Evolutionary conservation across 306 rosid species (phyloP).

Genomic region (Malus sylvestris): DNA sequence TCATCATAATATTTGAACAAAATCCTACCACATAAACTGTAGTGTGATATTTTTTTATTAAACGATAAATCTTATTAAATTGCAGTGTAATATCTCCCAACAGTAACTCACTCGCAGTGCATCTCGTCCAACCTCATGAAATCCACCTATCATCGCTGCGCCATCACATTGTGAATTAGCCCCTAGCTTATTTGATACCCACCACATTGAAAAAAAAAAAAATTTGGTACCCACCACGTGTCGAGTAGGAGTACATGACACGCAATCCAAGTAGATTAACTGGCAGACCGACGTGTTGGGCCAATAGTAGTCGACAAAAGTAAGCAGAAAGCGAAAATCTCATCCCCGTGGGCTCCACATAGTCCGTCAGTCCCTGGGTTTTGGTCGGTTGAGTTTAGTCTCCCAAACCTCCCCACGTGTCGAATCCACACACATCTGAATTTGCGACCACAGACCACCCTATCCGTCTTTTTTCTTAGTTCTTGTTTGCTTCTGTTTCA

Average conservation of each 20-base stretch:
- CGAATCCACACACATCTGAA: constrained; percentile 17
- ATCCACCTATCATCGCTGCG: too few relatives aligned
- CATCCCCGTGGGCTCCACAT: neutral
- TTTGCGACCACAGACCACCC: constrained; percentile 3
- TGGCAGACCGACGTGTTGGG: neutral
- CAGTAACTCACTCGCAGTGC: too few relatives aligned
- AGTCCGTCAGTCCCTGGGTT: too few relatives aligned
- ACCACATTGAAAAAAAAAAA: too few relatives aligned
- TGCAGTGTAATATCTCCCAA: too few relatives aligned
- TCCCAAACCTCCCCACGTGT: constrained; percentile 43
- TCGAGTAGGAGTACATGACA: neutral
- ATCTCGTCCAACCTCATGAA: too few relatives aligned
- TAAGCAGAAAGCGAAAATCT: neutral
- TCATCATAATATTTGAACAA: too few relatives aligned
- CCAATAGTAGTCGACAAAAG: neutral
- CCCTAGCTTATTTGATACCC: neutral
- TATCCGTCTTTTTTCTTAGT: neutral
- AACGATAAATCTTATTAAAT: too few relatives aligned
- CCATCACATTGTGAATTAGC: neutral
- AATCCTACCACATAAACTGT: too few relatives aligned
- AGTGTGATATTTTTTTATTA: too few relatives aligned
- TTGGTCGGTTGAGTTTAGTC: neutral
- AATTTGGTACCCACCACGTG: neutral
- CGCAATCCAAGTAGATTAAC: neutral
- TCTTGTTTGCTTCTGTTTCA: neutral